Evolutionary conservation across 2,329 filamentous ascomycete species (phyloP).

Genomic region (Cordyceps cicadae): DNA sequence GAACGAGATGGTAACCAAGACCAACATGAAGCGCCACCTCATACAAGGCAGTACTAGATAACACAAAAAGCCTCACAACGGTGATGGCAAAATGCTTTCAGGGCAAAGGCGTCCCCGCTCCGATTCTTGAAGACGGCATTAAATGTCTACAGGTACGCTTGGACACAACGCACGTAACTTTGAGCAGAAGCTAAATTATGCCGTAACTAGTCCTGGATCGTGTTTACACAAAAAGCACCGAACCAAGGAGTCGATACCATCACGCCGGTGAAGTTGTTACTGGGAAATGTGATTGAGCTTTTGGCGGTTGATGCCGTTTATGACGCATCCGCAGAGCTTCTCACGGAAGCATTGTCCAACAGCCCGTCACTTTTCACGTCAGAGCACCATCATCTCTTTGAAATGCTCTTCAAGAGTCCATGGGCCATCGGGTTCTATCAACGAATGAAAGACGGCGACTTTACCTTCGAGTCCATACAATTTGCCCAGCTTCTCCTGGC

Average conservation of each 20-base stretch:
- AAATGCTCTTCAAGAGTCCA: conserved; percentile 49
- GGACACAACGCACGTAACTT: conserved; percentile 16
- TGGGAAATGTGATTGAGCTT: conserved; percentile 51
- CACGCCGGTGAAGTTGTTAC: conserved; percentile 49
- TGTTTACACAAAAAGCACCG: conserved; percentile 60
- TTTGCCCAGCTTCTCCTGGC: conserved; percentile 61
- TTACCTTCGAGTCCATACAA: conserved; percentile 54
- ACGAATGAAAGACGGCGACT: conserved; percentile 49
- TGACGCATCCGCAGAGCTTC: conserved; percentile 52
- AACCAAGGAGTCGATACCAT: conserved; percentile 49
- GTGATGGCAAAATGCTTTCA: conserved; percentile 33
- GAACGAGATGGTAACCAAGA: conserved; percentile 16
- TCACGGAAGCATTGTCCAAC: conserved; percentile 57
- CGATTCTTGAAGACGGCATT: conserved; percentile 46
- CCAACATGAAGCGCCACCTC: conserved; percentile 25
- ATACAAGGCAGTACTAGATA: conserved; percentile 32
- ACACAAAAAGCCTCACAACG: conserved; percentile 30
- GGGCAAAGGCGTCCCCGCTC: conserved; percentile 19
- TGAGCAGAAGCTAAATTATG: conserved; percentile 18
- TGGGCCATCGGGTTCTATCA: conserved; percentile 52
- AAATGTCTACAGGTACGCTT: conserved; percentile 50
- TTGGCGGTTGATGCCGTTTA: conserved; percentile 52
- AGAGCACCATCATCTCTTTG: conserved; percentile 49
- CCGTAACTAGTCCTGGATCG: conserved; percentile 55
- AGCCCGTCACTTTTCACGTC: conserved; percentile 55